Evolutionary conservation across 345 rosid genomes (phyloP).

Genomic region (Sonneratia caseolaris): DNA sequence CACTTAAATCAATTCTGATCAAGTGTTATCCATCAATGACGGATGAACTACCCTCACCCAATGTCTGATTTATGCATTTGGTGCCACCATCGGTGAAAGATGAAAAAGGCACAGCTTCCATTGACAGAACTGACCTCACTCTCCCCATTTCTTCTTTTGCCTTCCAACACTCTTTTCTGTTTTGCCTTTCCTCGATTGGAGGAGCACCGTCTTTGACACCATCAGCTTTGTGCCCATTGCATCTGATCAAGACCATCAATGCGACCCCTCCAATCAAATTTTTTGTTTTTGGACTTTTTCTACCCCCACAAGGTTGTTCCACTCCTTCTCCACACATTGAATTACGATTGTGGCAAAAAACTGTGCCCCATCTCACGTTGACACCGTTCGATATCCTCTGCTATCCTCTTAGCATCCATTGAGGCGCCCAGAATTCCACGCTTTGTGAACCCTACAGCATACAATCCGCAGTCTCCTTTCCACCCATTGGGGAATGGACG

Average conservation of each 20-base stretch:
- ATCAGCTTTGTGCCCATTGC: constrained; percentile 8
- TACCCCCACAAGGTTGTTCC: constrained; percentile 2
- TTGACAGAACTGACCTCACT: neutral
- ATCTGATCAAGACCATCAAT: constrained; percentile 4
- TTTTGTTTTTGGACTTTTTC: neutral
- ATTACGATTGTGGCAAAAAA: constrained; percentile 12
- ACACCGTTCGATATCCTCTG: constrained; percentile 50
- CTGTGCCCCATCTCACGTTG: constrained; percentile 25
- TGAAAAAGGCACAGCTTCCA: neutral
- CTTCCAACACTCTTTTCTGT: neutral
- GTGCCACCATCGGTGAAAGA: neutral
- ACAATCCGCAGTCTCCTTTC: constrained; percentile 87
- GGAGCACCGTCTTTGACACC: constrained; percentile 15
- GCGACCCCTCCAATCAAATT: constrained; percentile 11
- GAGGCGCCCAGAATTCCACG: constrained; percentile 77
- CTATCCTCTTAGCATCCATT: constrained; percentile 70
- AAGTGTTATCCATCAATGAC: no score
- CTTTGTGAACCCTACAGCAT: constrained; percentile 87
- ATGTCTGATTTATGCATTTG: neutral
- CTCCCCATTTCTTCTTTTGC: neutral
- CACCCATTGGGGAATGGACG: constrained; percentile 77
- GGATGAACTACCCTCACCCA: no score
- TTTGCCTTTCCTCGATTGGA: constrained; percentile 11
- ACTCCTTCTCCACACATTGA: neutral
- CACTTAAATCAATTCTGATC: no score